Evolutionary conservation across 1,284 basidiomycete species (phyloP).

Genomic region (Xerocomus tenax): DNA sequence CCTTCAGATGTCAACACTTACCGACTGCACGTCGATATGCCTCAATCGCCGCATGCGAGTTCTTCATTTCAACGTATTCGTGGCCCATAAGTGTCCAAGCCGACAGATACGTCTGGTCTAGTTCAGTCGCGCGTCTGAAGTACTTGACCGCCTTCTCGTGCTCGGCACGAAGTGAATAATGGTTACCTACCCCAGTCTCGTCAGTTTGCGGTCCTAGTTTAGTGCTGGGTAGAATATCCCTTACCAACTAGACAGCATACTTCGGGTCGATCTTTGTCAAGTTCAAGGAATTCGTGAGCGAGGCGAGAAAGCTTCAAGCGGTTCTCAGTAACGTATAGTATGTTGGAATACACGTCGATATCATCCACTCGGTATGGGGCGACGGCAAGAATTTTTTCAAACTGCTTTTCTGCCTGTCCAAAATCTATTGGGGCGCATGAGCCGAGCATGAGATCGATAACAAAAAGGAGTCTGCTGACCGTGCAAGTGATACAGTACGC

Average conservation of each 20-base stretch:
- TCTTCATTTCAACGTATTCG: slow-evolving; percentile 98
- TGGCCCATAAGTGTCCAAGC: slow-evolving; percentile 99
- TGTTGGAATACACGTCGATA: slow-evolving; percentile 94
- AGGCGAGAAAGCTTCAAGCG: slow-evolving; percentile 82
- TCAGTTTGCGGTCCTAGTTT: background rate
- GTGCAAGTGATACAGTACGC: slow-evolving; percentile 83
- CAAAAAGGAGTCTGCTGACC: slow-evolving; percentile 41
- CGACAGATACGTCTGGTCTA: slow-evolving; percentile 89
- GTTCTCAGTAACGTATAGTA: slow-evolving; percentile 91
- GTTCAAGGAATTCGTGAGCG: slow-evolving; percentile 81
- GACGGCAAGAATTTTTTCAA: slow-evolving; percentile 68
- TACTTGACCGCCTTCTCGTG: slow-evolving; percentile 95
- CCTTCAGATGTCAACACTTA: slow-evolving; percentile 35
- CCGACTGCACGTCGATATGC: slow-evolving; percentile 93
- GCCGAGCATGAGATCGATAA: background rate
- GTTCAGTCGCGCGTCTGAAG: slow-evolving; percentile 86
- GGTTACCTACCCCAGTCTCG: slow-evolving; percentile 61
- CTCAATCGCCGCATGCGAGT: slow-evolving; percentile 96
- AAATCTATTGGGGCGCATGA: slow-evolving; percentile 54
- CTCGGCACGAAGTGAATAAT: slow-evolving; percentile 87
- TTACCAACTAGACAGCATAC: slow-evolving; percentile 89
- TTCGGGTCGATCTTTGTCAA: slow-evolving; percentile 88
- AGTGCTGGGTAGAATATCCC: slow-evolving; percentile 23
- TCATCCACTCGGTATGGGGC: slow-evolving; percentile 93
- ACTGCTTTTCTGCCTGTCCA: slow-evolving; percentile 72